Evolutionary conservation across 2,329 filamentous ascomycete species (phyloP).

Genomic region (Arachnomyces sp.): DNA sequence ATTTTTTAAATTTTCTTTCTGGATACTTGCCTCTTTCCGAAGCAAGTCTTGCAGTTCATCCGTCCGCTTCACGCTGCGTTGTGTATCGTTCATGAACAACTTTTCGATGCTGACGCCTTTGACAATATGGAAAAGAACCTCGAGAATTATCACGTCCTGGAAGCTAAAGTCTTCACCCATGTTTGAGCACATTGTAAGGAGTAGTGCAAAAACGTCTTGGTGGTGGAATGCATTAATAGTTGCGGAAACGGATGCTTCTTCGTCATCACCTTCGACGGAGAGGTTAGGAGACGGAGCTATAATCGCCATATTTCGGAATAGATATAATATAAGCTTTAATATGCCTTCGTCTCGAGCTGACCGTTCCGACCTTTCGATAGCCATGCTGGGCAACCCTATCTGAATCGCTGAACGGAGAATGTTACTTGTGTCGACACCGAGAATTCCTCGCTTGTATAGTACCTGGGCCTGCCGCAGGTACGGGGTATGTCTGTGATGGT

Average conservation of each 20-base stretch:
- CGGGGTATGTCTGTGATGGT: conserved; percentile 85
- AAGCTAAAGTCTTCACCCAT: conserved; percentile 88
- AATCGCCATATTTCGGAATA: conserved; percentile 80
- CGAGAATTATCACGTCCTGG: conserved; percentile 82
- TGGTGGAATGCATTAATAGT: conserved; percentile 83
- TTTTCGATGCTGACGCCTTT: conserved; percentile 81
- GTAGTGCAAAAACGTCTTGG: conserved; percentile 79
- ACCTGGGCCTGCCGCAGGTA: conserved; percentile 83
- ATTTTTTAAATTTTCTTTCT: conserved; percentile 66
- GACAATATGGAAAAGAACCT: conserved; percentile 84
- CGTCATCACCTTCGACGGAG: conserved; percentile 77
- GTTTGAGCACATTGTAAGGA: conserved; percentile 82
- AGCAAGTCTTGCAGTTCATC: conserved; percentile 69
- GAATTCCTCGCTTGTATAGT: conserved; percentile 78
- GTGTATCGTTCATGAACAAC: conserved; percentile 74
- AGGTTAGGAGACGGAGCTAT: conserved; percentile 68
- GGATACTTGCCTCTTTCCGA: conserved; percentile 76
- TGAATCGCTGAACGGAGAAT: conserved; percentile 76
- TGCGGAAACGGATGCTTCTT: conserved; percentile 78
- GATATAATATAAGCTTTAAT: conserved; percentile 81
- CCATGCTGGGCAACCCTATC: conserved; percentile 78
- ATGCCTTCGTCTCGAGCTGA: conserved; percentile 78
- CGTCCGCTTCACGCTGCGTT: conserved; percentile 60
- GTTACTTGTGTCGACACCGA: conserved; percentile 70
- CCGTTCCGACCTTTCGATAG: conserved; percentile 66